Conservation (phyloP, 139 green algal species). For the Chlorella sp. region DNA sequence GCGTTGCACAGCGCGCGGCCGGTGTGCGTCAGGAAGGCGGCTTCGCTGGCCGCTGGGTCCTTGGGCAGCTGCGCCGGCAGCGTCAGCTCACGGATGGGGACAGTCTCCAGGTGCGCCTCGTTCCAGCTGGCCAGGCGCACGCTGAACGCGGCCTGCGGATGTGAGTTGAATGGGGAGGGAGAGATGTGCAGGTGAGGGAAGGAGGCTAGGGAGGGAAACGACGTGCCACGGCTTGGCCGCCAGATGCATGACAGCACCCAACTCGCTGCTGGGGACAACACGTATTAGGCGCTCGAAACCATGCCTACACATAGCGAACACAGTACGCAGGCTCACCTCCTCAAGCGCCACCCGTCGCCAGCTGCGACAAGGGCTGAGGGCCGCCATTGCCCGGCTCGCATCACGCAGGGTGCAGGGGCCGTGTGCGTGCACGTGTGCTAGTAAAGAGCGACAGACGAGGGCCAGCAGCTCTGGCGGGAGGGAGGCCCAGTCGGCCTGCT, state of each 20-base stretch:
- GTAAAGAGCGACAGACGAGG: no score
- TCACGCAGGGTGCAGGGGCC: no score
- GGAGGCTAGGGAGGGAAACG: background rate
- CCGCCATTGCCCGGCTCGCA: background rate
- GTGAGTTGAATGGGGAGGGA: background rate
- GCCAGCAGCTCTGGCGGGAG: no score
- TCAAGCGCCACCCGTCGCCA: background rate
- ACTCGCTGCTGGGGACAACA: background rate
- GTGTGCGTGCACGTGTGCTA: no score
- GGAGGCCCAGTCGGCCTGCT: no score
- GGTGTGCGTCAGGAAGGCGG: background rate
- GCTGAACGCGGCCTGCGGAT: background rate
- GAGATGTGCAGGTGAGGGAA: background rate
- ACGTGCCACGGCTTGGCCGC: background rate
- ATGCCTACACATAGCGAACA: background rate
- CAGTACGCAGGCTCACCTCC: background rate
- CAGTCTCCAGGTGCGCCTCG: no score
- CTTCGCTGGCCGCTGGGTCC: no score
- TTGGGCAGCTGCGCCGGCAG: no score
- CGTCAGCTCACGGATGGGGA: no score
- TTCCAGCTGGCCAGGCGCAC: no score
- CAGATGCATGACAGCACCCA: background rate
- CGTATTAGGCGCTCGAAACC: background rate
- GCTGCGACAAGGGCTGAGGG: background rate
- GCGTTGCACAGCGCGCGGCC: background rate